These are phyloP conservation scores for Astragalus glycyphyllos DNA, from an alignment of 306 rosid genomes.

Conservation along the genomic window DNA sequence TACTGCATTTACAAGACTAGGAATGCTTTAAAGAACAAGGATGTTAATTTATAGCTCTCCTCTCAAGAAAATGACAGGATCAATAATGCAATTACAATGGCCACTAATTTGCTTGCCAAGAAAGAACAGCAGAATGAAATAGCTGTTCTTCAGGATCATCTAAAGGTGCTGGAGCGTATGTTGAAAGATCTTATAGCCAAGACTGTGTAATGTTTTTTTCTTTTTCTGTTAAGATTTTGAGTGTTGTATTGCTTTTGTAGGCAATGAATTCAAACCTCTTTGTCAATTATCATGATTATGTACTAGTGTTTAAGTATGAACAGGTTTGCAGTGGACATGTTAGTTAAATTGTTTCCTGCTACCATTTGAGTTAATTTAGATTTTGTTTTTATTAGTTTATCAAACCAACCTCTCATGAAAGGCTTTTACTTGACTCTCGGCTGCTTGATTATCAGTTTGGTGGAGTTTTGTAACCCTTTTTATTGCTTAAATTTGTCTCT, in stretches of 20 bases:
- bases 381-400: background rate
- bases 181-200: background rate
- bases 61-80: constrained; percentile 42
- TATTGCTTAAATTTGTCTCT: too few relatives aligned
- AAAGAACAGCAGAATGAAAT: background rate
- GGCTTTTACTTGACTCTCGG: too few relatives aligned
- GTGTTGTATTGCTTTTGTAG: background rate
- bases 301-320: too few relatives aligned
- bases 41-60: background rate
- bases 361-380: too few relatives aligned
- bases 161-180: constrained; percentile 35
- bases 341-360: too few relatives aligned
- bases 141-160: background rate
- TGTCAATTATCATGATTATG: too few relatives aligned
- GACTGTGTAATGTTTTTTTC: background rate
- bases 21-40: background rate
- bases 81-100: constrained; percentile 41
- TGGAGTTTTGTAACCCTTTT: too few relatives aligned
- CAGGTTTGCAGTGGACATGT: too few relatives aligned
- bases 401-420: too few relatives aligned
- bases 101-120: constrained; percentile 42
- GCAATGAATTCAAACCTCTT: background rate
- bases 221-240: background rate
- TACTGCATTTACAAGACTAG: constrained; percentile 45
- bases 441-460: too few relatives aligned